phyloP scores from a whole-genome alignment of 768 basidiomycete genomes.

The Suillus hirtellus region DNA sequence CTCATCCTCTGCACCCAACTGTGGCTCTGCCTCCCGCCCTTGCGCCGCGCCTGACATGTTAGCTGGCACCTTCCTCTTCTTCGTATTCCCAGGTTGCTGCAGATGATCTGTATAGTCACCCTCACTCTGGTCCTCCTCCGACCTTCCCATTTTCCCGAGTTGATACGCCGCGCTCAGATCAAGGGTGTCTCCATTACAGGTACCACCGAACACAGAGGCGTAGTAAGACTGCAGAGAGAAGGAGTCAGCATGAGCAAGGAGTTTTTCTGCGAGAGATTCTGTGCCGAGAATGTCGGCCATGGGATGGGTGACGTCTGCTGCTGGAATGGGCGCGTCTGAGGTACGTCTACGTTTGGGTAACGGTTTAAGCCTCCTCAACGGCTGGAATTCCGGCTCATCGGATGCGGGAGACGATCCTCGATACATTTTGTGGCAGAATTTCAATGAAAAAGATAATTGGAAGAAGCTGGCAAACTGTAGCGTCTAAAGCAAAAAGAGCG shows the following conservation, averaged over 20 bases:
- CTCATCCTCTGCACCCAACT: slow-evolving; percentile 47
- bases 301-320: slow-evolving; percentile 29
- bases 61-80: slow-evolving; percentile 85
- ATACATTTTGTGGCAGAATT: slow-evolving; percentile 42
- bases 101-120: slow-evolving; percentile 69
- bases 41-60: slow-evolving; percentile 46
- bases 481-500: slow-evolving; percentile 20
- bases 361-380: slow-evolving; percentile 70
- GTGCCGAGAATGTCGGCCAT: slow-evolving; percentile 39
- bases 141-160: slow-evolving; percentile 30
- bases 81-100: slow-evolving; percentile 79
- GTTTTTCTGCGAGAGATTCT: slow-evolving; percentile 55
- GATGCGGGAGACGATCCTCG: slow-evolving; percentile 58
- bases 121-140: slow-evolving; percentile 56
- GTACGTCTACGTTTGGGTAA: slow-evolving; percentile 75
- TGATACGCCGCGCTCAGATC: slow-evolving; percentile 30
- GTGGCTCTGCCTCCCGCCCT: slow-evolving; percentile 44
- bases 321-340: slow-evolving; percentile 32
- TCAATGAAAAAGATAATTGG: slow-evolving; percentile 16
- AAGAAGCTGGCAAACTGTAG: slow-evolving; percentile 15
- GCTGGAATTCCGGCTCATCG: slow-evolving; percentile 64
- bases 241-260: slow-evolving; percentile 56
- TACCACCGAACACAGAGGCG: slow-evolving; percentile 52
- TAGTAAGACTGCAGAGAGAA: slow-evolving; percentile 66
- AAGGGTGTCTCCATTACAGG: slow-evolving; percentile 16